These are phyloP conservation scores for Phytophthora capsici DNA, from an alignment of 352 stramenopile genomes.

Conservation along the genomic window DNA sequence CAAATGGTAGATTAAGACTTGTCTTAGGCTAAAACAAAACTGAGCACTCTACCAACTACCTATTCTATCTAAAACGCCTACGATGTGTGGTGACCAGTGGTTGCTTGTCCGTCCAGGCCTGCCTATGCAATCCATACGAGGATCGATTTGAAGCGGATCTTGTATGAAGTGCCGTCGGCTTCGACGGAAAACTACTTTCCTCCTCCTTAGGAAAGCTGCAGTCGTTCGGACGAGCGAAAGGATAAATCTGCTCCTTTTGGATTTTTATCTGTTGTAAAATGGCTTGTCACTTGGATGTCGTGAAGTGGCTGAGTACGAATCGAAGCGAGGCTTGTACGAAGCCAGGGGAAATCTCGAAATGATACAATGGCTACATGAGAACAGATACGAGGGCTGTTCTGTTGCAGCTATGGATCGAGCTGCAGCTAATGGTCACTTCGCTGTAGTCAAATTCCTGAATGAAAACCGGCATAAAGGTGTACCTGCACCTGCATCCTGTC, in stretches of 20 bases:
- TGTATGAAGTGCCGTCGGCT: no score
- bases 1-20: no score
- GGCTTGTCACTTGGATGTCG: constrained; percentile 13
- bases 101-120: no score
- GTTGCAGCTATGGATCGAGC: constrained; percentile 15
- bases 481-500: no score
- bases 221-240: constrained; percentile 28
- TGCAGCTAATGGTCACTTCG: constrained; percentile 11
- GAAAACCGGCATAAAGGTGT: constrained; percentile 15
- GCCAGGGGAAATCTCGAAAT: constrained; percentile 16
- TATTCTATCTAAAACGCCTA: no score
- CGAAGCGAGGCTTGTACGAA: constrained; percentile 5
- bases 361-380: constrained; percentile 16
- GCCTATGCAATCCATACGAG: no score
- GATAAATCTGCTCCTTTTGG: constrained; percentile 15
- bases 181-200: no score
- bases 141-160: no score
- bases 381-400: constrained; percentile 13
- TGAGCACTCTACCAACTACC: no score
- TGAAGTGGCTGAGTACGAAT: constrained; percentile 11
- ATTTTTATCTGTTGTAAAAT: constrained; percentile 28
- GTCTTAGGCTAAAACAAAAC: no score
- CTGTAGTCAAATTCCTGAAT: constrained; percentile 11
- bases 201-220: no score
- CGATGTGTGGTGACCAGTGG: no score